These are phyloP conservation scores for Citrus sp. DNA, from an alignment of 345 rosid genomes.

Conservation along the genomic window DNA sequence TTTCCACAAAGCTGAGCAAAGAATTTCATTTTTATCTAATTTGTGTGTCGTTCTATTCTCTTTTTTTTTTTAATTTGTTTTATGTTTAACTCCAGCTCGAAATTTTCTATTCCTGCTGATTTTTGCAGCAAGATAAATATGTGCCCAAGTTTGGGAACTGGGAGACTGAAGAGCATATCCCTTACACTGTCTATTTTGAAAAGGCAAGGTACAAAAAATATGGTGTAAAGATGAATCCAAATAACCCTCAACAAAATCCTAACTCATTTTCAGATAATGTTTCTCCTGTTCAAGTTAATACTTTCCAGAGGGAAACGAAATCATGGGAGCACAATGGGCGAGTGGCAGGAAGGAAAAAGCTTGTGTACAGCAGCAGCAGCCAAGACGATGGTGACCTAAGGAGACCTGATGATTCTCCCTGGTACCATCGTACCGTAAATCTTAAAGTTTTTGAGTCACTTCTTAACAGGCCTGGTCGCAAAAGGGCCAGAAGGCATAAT, in stretches of 20 bases:
- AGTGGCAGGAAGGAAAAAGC: conserved; percentile 10
- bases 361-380: neutral
- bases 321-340: neutral
- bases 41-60: no score
- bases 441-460: neutral
- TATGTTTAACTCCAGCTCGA: neutral
- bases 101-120: neutral
- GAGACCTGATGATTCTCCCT: no score
- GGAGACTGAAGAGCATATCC: conserved; percentile 26
- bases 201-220: conserved; percentile 17
- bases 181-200: conserved; percentile 31
- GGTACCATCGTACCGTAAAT: no score
- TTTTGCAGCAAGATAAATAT: conserved; percentile 15
- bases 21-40: no score
- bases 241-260: conserved; percentile 4
- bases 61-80: neutral
- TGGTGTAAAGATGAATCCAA: neutral
- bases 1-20: no score
- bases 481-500: neutral
- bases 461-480: neutral
- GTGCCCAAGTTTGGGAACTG: conserved; percentile 36
- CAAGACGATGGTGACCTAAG: neutral
- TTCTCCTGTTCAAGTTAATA: conserved; percentile 11
- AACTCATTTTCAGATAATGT: neutral
- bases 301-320: conserved; percentile 1